Conservation (phyloP, 306 rosid genomes). For the Fragaria ananassa region DNA sequence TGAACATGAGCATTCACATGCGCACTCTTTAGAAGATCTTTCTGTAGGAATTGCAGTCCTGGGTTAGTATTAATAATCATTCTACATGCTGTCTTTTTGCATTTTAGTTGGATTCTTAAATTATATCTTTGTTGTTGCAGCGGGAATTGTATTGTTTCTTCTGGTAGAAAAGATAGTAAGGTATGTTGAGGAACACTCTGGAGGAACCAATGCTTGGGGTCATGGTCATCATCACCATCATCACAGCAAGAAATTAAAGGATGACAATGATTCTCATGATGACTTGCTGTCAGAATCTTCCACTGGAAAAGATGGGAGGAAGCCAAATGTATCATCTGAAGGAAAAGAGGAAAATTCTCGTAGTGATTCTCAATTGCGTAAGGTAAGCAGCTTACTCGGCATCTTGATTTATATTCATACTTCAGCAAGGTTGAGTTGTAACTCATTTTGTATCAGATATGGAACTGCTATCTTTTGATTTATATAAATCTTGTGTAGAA, state of each 20-base stretch:
- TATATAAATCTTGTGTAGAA: background rate
- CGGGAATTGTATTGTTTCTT: conserved; percentile 91
- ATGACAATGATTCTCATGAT: conserved; percentile 44
- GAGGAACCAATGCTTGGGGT: conserved; percentile 56
- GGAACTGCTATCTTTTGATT: background rate
- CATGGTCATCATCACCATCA: conserved; percentile 85
- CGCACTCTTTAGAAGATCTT: conserved; percentile 87
- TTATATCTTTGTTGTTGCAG: conserved; percentile 43
- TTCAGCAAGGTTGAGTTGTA: background rate
- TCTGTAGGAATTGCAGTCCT: conserved; percentile 78
- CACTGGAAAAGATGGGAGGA: conserved; percentile 27
- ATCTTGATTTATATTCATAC: background rate
- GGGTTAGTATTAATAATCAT: conserved; percentile 50
- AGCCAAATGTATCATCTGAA: conserved; percentile 30
- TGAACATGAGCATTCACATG: conserved; percentile 53
- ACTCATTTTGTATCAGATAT: background rate
- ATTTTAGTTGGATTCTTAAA: background rate
- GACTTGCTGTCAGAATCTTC: conserved; percentile 28
- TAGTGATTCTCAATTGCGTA: conserved; percentile 46
- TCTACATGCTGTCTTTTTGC: conserved; percentile 13
- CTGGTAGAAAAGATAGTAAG: conserved; percentile 89
- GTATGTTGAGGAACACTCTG: conserved; percentile 80
- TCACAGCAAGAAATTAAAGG: conserved; percentile 61
- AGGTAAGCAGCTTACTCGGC: conserved; percentile 49
- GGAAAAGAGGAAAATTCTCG: conserved; percentile 42